Conservation (phyloP, 345 rosid species). For the Lumnitzera littorea region DNA sequence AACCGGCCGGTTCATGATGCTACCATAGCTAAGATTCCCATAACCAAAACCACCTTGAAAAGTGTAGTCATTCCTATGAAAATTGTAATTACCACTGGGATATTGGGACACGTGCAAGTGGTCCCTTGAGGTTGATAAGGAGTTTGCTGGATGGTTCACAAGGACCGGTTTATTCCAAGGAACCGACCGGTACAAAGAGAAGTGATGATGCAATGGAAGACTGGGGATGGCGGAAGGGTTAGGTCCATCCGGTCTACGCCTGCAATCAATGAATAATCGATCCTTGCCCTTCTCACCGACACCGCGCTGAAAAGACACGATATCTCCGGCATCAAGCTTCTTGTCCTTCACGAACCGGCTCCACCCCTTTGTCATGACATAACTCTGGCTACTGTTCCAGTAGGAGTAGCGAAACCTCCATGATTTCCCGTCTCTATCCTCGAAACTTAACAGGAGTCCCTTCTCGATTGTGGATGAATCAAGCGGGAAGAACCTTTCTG, state of each 20-base stretch:
- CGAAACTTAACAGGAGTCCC: conserved; percentile 73
- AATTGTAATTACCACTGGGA: conserved; percentile 6
- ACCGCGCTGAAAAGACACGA: conserved; percentile 77
- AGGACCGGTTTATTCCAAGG: conserved; percentile 40
- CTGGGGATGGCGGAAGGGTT: conserved; percentile 15
- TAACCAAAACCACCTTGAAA: background rate
- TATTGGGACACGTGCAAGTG: conserved; percentile 9
- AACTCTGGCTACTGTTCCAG: conserved; percentile 95
- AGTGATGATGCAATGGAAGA: conserved; percentile 14
- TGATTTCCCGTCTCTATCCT: conserved; percentile 57
- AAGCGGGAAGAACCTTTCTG: conserved; percentile 72
- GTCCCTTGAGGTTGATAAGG: conserved; percentile 6
- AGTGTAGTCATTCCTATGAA: background rate
- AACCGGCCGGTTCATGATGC: conserved; percentile 10
- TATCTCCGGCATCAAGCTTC: conserved; percentile 82
- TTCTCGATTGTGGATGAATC: conserved; percentile 62
- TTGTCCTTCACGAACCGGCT: conserved; percentile 93
- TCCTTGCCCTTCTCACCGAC: conserved; percentile 44
- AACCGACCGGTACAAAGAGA: conserved; percentile 16
- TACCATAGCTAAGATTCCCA: conserved; percentile 8
- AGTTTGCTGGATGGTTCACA: conserved; percentile 19
- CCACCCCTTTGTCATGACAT: conserved; percentile 95
- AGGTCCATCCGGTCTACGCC: conserved; percentile 48
- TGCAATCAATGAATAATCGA: conserved; percentile 75
- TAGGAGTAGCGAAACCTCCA: conserved; percentile 91